Evolutionary conservation across 2,329 filamentous ascomycete species (phyloP).

Genomic region (Fusarium nurragi): DNA sequence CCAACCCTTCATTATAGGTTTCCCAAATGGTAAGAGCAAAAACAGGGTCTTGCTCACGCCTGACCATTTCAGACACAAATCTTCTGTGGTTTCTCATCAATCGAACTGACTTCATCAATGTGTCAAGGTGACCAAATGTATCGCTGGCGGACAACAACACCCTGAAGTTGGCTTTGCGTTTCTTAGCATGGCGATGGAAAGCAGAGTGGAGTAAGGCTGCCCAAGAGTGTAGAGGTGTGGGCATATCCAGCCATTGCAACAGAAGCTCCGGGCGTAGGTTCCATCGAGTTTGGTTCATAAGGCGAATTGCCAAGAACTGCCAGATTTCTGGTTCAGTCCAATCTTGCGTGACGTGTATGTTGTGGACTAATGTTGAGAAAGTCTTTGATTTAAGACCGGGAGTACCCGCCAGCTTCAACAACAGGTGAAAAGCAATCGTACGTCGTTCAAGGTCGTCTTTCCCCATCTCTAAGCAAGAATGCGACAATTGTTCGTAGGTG

Average conservation of each 20-base stretch:
- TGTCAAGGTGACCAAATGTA: conserved; percentile 15
- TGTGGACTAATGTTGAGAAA: conserved; percentile 4
- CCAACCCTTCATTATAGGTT: conserved; percentile 11
- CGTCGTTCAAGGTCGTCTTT: conserved; percentile 4
- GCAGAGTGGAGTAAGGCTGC: conserved; percentile 6
- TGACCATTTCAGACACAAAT: conserved; percentile 6
- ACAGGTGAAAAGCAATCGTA: conserved; percentile 15
- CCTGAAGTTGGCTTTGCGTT: conserved; percentile 10
- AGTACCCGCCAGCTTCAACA: conserved; percentile 18
- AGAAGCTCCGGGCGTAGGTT: conserved; percentile 8
- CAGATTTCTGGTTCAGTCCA: conserved; percentile 18
- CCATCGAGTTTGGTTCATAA: conserved; percentile 8
- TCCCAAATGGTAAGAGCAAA: conserved; percentile 21
- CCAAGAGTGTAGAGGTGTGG: conserved; percentile 6
- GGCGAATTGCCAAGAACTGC: conserved; percentile 15
- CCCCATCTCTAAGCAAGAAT: conserved; percentile 2
- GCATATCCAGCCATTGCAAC: background rate
- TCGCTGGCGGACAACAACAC: conserved; percentile 6
- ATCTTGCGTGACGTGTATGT: background rate
- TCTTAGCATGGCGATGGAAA: conserved; percentile 1
- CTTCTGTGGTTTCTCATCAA: background rate
- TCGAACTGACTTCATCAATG: conserved; percentile 11
- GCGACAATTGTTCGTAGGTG: background rate
- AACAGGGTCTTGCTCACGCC: background rate
- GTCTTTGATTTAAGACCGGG: background rate